These are phyloP conservation scores for Chrysophaeum taylorii DNA, from an alignment of 352 stramenopile genomes.

Conservation along the genomic window DNA sequence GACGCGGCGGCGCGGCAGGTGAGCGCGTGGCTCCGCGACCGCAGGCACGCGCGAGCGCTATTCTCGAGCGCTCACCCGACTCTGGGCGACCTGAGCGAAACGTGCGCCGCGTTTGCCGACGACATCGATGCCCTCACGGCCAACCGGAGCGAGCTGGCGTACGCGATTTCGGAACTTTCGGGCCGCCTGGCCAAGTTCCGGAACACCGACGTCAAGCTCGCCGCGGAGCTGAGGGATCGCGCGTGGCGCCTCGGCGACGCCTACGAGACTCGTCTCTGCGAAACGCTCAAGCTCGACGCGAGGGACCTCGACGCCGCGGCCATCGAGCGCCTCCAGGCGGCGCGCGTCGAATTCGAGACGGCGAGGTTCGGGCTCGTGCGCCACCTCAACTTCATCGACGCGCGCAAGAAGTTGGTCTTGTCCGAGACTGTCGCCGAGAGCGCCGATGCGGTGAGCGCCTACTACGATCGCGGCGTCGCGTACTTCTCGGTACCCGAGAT, in stretches of 20 bases:
- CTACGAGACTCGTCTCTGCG: constrained; percentile 5
- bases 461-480: too few relatives aligned
- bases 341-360: neutral
- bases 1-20: neutral
- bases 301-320: neutral
- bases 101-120: neutral
- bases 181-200: neutral
- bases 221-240: neutral
- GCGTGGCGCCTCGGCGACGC: neutral
- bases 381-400: constrained; percentile 8
- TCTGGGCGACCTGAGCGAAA: neutral
- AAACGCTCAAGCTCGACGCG: neutral
- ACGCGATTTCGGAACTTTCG: neutral
- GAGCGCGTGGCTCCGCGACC: neutral
- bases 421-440: neutral
- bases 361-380: constrained; percentile 4
- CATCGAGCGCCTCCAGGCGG: neutral
- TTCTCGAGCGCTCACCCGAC: neutral
- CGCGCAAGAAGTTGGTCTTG: neutral
- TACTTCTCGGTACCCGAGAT: too few relatives aligned
- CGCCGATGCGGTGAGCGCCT: too few relatives aligned
- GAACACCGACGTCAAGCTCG: neutral
- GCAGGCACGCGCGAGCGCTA: neutral
- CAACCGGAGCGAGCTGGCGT: neutral
- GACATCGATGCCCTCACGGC: neutral